phyloP scores from a whole-genome alignment of 805 yeast species.

The Komagataella kurtzmanii region DNA sequence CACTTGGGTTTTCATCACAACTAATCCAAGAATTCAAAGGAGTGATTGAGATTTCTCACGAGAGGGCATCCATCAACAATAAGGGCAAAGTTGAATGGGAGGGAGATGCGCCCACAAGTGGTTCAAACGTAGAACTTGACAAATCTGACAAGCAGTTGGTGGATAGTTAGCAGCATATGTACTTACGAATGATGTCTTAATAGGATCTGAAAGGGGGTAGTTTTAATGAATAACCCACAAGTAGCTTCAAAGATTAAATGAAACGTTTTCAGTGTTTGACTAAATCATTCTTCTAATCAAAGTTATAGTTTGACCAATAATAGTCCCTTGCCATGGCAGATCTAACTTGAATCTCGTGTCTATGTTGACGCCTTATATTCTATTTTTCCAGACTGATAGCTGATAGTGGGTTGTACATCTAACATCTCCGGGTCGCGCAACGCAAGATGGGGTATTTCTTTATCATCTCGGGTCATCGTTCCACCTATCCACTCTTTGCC shows the following conservation, averaged over 20 bases:
- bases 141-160: background rate
- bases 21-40: slow-evolving; percentile 44
- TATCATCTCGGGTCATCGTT: background rate
- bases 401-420: background rate
- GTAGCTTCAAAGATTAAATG: too few relatives aligned
- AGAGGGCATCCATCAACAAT: slow-evolving; percentile 44
- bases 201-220: background rate
- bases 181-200: background rate
- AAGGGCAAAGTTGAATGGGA: slow-evolving; percentile 33
- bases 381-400: too few relatives aligned
- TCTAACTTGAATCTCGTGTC: too few relatives aligned
- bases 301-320: too few relatives aligned
- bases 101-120: slow-evolving; percentile 35
- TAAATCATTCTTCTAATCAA: too few relatives aligned
- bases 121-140: background rate
- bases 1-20: slow-evolving; percentile 60
- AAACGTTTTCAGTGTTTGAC: too few relatives aligned
- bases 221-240: too few relatives aligned
- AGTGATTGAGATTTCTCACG: slow-evolving; percentile 52
- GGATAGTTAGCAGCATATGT: background rate
- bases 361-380: too few relatives aligned
- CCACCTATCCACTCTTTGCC: background rate
- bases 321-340: too few relatives aligned
- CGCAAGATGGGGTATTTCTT: background rate
- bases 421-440: background rate